Conservation (phyloP, 2,329 filamentous ascomycete species). For the Phaeoacremonium minimum region DNA sequence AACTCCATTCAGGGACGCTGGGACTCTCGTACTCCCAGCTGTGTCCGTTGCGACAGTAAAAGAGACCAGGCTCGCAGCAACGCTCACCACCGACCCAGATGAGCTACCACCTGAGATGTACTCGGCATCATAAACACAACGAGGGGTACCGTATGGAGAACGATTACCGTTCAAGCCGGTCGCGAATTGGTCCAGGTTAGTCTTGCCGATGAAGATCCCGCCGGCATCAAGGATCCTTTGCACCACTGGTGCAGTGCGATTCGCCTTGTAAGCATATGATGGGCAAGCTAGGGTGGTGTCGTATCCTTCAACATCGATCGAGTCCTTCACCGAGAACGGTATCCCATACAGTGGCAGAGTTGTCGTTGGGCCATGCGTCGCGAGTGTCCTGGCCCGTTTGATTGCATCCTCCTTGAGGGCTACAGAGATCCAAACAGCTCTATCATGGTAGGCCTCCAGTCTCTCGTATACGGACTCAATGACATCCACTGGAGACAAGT, state of each 20-base stretch:
- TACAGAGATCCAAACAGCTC: conserved; percentile 44
- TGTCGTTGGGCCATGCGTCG: conserved; percentile 19
- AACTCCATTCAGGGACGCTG: conserved; percentile 48
- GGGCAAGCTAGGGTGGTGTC: conserved; percentile 50
- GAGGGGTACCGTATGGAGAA: conserved; percentile 48
- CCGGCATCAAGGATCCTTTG: conserved; percentile 45
- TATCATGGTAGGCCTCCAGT: conserved; percentile 3
- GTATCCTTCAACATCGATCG: conserved; percentile 46
- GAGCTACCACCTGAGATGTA: conserved; percentile 45
- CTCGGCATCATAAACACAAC: conserved; percentile 2
- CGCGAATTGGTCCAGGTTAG: conserved; percentile 58
- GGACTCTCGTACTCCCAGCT: conserved; percentile 48
- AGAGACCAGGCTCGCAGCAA: conserved; percentile 46
- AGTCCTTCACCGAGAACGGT: conserved; percentile 54
- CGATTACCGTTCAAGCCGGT: conserved; percentile 59
- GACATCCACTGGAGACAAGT: conserved; percentile 24
- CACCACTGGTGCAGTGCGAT: conserved; percentile 34
- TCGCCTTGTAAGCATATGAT: conserved; percentile 34
- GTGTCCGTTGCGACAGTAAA: conserved; percentile 56
- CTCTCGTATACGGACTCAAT: conserved; percentile 4
- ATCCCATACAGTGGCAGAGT: conserved; percentile 47
- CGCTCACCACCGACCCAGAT: conserved; percentile 49
- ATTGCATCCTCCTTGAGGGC: conserved; percentile 30
- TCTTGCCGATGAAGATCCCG: conserved; percentile 55
- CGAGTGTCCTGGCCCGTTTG: conserved; percentile 32